Evolutionary conservation across 495 filamentous ascomycete genomes (phyloP).

Genomic region (Elasticomyces elasticus): DNA sequence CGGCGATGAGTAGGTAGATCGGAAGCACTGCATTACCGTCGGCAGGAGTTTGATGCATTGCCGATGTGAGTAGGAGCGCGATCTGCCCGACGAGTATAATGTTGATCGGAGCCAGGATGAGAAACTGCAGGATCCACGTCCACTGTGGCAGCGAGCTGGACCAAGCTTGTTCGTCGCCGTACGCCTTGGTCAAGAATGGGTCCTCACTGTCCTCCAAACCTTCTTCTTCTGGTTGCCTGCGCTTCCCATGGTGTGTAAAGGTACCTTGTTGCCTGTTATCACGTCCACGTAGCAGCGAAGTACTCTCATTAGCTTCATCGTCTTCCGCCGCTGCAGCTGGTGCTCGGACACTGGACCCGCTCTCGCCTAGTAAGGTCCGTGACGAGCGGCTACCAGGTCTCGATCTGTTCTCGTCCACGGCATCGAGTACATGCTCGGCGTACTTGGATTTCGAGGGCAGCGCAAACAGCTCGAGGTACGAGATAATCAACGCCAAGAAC

Average conservation of each 20-base stretch:
- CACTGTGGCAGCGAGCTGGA: constrained; percentile 65
- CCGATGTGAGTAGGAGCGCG: constrained; percentile 59
- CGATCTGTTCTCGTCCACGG: neutral
- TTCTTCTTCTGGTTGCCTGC: constrained; percentile 37
- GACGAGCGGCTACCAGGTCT: constrained; percentile 21
- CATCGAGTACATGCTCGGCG: constrained; percentile 13
- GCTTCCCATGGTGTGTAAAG: constrained; percentile 59
- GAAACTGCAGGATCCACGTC: constrained; percentile 79
- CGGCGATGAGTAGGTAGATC: constrained; percentile 60
- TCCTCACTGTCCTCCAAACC: constrained; percentile 28
- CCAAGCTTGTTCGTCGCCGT: constrained; percentile 78
- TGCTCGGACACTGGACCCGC: neutral
- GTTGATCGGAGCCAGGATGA: constrained; percentile 65
- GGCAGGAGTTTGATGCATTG: constrained; percentile 66
- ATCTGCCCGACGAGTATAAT: constrained; percentile 66
- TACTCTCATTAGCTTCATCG: constrained; percentile 61
- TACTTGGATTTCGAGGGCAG: constrained; percentile 63
- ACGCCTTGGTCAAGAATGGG: constrained; percentile 41
- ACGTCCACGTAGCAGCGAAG: constrained; percentile 57
- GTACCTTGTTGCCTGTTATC: constrained; percentile 1
- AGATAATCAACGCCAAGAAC: constrained; percentile 49
- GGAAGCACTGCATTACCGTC: constrained; percentile 37
- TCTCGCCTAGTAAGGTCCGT: constrained; percentile 1
- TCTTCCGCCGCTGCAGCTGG: constrained; percentile 37
- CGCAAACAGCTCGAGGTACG: constrained; percentile 63